Evolutionary conservation across 352 stramenopile species (phyloP), one percentile per base, ranked within the genome.

Genomic region (Phytophthora multivora): DNA sequence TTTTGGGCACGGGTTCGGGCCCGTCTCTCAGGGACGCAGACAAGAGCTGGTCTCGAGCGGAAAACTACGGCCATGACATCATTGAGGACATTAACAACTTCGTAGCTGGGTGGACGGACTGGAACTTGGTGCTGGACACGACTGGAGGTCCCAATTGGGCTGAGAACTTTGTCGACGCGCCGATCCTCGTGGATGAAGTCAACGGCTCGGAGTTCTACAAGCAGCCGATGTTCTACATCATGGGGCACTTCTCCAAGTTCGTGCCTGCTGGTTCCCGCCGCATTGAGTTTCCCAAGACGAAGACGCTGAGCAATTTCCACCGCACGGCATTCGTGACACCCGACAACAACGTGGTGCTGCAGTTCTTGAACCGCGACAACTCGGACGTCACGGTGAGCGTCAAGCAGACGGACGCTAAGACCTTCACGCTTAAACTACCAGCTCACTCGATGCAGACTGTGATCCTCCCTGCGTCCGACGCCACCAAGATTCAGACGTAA

Each of bases 61-160:
- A 96, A 58, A 84, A 86, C 51, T 86, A 90, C 52, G 77, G 73
- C 6, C 80, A 85, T 53, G 87, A 96, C 56, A 91, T 96, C 41
- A 79, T 96, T 48, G 80, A 86, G 48, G 83, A 96, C 54, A 54
- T 94, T 33, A 88, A 87, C 48, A 89, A 77, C 60, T 83, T 78
- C 42, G 78, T 86, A 2, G 47, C 47, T 0, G 83, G 83, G 0
- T 96, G 88, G 86, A 88, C 82, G 21, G 83, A 96, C 66, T 96
- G 88, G 88, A 96, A 96, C 54, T 25, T 96, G 9, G 61, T 86
- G 5, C 73, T 96, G 15, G 71, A 83, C 56, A 79, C 67, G 12
- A 48, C 31, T 0, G 77, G 77, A 3, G 88, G 88, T 3, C 88
- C 87, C 2, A 96, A 94, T 59, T 90, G 90, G 79, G 73, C 79